phyloP scores from a whole-genome alignment of 768 basidiomycete genomes.

The Scleroderma citrinum region DNA sequence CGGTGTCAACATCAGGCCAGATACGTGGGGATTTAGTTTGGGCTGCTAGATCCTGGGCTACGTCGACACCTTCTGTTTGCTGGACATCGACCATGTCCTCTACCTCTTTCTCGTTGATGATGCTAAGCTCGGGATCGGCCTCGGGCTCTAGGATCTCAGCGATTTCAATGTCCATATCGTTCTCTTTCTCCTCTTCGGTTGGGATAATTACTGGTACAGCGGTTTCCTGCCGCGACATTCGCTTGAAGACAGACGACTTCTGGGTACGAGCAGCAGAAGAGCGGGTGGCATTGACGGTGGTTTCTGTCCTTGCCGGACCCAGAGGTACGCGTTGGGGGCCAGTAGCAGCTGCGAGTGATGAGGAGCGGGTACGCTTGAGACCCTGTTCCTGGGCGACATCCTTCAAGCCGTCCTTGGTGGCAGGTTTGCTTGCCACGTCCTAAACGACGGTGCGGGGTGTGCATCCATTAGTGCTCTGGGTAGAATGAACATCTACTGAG shows the following conservation, averaged over 20 bases:
- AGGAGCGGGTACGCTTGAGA: conserved; percentile 53
- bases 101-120: conserved; percentile 51
- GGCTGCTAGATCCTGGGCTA: conserved; percentile 30
- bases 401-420: conserved; percentile 54
- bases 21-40: conserved; percentile 42
- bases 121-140: conserved; percentile 36
- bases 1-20: conserved; percentile 74
- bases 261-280: conserved; percentile 16
- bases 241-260: conserved; percentile 34
- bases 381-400: conserved; percentile 44
- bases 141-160: conserved; percentile 22
- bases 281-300: conserved; percentile 38
- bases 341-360: conserved; percentile 59
- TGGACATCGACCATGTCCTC: conserved; percentile 57
- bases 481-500: not conserved
- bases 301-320: conserved; percentile 49
- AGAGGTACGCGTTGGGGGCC: conserved; percentile 65
- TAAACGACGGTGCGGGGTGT: conserved; percentile 8
- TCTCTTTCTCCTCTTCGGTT: conserved; percentile 42
- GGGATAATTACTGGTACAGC: conserved; percentile 38
- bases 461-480: conserved; percentile 2
- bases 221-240: conserved; percentile 37
- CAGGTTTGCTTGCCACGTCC: conserved; percentile 38
- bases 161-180: conserved; percentile 61
- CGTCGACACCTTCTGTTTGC: conserved; percentile 37